Base-by-base conservation (phyloP, 2,329 filamentous ascomycete species). In the Ceratocystis variospora region DNA sequence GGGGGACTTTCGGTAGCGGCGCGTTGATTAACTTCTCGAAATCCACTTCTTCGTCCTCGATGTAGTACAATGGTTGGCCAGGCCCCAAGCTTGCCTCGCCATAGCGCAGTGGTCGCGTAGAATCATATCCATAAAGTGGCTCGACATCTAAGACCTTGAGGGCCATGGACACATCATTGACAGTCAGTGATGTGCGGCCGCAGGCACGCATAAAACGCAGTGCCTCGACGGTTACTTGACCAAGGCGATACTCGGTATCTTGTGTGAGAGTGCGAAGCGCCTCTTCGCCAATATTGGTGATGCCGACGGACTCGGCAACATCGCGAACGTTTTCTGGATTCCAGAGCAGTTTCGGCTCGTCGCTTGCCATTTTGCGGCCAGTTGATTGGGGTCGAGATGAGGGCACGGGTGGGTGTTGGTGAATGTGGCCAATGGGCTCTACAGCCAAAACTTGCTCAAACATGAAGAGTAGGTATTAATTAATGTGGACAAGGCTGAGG, bases 11-110 rank as follows among this genome's bases (percentile, higher is more conserved):
- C 31, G 94, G 94, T 70, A 99, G 77, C 3, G 94, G 90, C 70
- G 91, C 91, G 77, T 99, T 99, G 74, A 99, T 96, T 70, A 99
- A 80, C 79, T 97, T 97, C 79, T 99, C 94, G 73, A 99, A 97
- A 76, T 99, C 94, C 65, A 97, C 87, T 79, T 99, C 94, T 73
- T 99, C 94, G 74, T 99, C 94, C 73, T 99, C 94, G 46, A 99
- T 88, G 74, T 99, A 99, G 76, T 93, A 99, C 25, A 99, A 79
- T 64, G 93, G 91, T 76, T 99, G 94, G 8, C 93, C 92, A 15
- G 92, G 91, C 0, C 94, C 94, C 68, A 99, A 79, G 67, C 89
- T 95, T 2, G 94, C 94, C 76, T 99, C 94, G 63, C 94, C 94
- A 73, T 95, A 99, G 65, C 89, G 84, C 71, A 99, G 78, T 31